Evolutionary conservation across 1,139 yeast species (phyloP).

Genomic region (Spathaspora jeffriesii): DNA sequence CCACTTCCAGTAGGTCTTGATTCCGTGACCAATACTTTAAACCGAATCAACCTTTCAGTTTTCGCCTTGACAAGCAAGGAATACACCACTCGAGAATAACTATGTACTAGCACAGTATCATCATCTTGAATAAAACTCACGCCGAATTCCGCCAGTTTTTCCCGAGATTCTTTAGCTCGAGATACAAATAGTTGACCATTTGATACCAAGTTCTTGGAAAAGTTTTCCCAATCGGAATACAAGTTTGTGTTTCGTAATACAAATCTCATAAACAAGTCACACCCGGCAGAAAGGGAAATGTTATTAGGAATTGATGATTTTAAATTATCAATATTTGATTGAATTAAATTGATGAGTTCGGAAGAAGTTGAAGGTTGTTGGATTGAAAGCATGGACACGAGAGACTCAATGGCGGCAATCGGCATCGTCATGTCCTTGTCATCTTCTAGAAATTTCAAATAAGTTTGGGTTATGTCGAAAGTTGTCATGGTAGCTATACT

Average conservation of each 20-base stretch:
- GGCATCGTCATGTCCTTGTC: slow-evolving; percentile 99
- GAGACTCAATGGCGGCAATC: slow-evolving; percentile 94
- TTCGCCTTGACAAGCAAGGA: slow-evolving; percentile 78
- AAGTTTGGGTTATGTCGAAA: slow-evolving; percentile 81
- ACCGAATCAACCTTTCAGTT: slow-evolving; percentile 66
- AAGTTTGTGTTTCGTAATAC: slow-evolving; percentile 87
- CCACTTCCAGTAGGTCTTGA: slow-evolving; percentile 90
- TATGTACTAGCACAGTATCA: slow-evolving; percentile 87
- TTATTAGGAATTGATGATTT: slow-evolving; percentile 86
- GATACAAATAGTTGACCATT: slow-evolving; percentile 92
- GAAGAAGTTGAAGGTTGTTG: slow-evolving; percentile 93
- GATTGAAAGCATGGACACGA: slow-evolving; percentile 77
- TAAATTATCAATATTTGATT: slow-evolving; percentile 71
- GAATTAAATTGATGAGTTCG: slow-evolving; percentile 81
- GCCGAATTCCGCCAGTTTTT: slow-evolving; percentile 86
- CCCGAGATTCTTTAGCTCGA: slow-evolving; percentile 89
- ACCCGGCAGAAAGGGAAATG: slow-evolving; percentile 93
- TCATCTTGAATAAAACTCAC: slow-evolving; percentile 90
- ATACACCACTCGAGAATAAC: slow-evolving; percentile 88
- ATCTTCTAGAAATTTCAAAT: slow-evolving; percentile 75
- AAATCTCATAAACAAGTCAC: slow-evolving; percentile 94
- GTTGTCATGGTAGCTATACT: neutral
- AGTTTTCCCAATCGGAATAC: slow-evolving; percentile 90
- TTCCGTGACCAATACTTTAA: slow-evolving; percentile 90
- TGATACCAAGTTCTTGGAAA: slow-evolving; percentile 83